Percentiles rank a stretch among this genome's conserved stretches.
Conservation (phyloP, 1,284 basidiomycete species). For the Microbotryomycetes sp. region DNA sequence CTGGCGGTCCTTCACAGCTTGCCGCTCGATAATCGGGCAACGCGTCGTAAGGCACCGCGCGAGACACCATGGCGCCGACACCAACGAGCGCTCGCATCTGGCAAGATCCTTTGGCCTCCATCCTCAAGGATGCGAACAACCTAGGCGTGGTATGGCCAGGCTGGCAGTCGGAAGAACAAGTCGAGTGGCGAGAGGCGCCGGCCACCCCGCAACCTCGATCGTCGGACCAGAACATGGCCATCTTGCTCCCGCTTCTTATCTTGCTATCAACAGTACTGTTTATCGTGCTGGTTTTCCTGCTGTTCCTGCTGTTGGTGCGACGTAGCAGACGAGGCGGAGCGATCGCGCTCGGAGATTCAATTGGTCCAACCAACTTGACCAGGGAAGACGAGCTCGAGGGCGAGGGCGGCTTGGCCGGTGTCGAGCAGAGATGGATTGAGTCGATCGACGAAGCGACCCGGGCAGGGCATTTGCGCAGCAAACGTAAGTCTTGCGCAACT, state of each 20-base stretch:
- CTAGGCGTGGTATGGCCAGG: too few relatives aligned
- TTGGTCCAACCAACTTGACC: conserved; percentile 89
- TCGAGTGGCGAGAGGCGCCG: too few relatives aligned
- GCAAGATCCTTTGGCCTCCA: too few relatives aligned
- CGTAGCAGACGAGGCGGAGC: conserved; percentile 64
- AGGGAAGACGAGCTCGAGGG: conserved; percentile 66
- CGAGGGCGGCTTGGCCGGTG: conserved; percentile 74
- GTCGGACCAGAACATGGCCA: conserved; percentile 17
- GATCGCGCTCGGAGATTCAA: conserved; percentile 54
- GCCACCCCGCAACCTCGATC: background rate
- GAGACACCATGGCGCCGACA: too few relatives aligned
- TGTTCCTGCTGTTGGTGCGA: conserved; percentile 76
- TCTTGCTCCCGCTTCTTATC: conserved; percentile 83
- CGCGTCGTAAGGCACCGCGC: too few relatives aligned
- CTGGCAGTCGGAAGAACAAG: too few relatives aligned
- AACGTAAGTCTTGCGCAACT: conserved; percentile 55
- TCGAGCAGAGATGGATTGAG: conserved; percentile 92
- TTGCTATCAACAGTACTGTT: conserved; percentile 88
- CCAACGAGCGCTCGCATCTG: too few relatives aligned
- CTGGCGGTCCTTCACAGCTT: too few relatives aligned
- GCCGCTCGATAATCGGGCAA: too few relatives aligned
- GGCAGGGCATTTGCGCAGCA: conserved; percentile 73
- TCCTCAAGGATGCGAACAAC: too few relatives aligned
- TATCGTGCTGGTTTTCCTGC: conserved; percentile 78
- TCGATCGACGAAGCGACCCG: conserved; percentile 61